Base-by-base conservation (phyloP, 2,329 filamentous ascomycete species). In the Penicillium crustosum region DNA sequence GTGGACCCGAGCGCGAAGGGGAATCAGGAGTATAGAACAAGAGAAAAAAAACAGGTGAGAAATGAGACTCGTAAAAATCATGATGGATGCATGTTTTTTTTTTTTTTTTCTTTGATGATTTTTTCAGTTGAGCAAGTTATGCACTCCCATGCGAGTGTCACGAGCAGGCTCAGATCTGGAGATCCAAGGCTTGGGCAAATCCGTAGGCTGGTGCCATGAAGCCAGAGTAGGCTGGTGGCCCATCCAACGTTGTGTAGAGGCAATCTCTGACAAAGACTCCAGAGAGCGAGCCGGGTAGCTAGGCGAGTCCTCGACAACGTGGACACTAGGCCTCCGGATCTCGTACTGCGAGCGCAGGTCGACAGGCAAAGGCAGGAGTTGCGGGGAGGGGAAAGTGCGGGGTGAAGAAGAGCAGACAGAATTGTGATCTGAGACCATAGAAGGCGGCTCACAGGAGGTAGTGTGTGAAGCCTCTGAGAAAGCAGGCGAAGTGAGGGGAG, bases 381-480 rank as follows among this genome's bases (percentile, higher is more conserved):
- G 73, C 19, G 77, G 76, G 4, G 77, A 79, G 41, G 73, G 70
- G 49, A 75, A 57, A 62, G 69, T 77, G 68, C 68, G 77, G 17
- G 85, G 84, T 12, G 86, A 88, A 31, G 82, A 82, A 4, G 86
- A 86, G 69, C 85, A 84, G 55, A 83, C 80, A 1, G 86, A 88
- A 61, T 83, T 82, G 29, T 79, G 78, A 71, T 94, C 90, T 0
- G 89, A 91, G 49, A 90, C 81, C 61, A 91, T 80, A 1, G 88
- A 89, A 7, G 88, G 88, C 5, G 86, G 84, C 44, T 89, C 86
- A 17, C 82, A 77, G 2, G 79, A 82, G 19, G 82, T 81, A 49
- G 79, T 75, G 58, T 80, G 77, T 2, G 88, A 90, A 39, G 83
- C 80, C 53, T 87, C 84, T 2, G 86, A 88, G 64, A 81, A 84